Conservation (phyloP, 768 basidiomycete genomes). For the Cystofilobasidium capitatum region DNA sequence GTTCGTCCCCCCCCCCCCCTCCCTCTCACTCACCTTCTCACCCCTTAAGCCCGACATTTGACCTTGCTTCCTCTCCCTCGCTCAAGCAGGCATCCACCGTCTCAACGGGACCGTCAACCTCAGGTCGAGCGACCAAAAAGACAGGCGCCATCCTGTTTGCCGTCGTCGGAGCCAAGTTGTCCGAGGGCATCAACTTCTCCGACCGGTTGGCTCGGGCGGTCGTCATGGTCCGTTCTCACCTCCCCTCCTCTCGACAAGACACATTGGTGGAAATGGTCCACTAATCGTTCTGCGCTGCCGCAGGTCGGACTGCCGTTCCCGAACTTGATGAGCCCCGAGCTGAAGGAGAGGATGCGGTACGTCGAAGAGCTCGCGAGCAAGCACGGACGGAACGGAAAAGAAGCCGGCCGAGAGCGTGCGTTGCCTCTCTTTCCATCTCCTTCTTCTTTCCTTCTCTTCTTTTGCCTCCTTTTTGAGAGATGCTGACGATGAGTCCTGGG, state of each 20-base stretch:
- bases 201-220: constrained; percentile 71
- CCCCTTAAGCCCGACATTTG: neutral
- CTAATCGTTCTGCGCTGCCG: neutral
- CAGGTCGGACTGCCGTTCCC: constrained; percentile 79
- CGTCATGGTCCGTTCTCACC: constrained; percentile 45
- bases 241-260: neutral
- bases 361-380: constrained; percentile 53
- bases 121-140: constrained; percentile 24
- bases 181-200: constrained; percentile 69
- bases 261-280: neutral
- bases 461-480: neutral
- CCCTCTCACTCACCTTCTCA: neutral
- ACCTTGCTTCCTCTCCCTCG: neutral
- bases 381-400: constrained; percentile 52
- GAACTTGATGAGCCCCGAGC: constrained; percentile 78
- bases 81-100: neutral
- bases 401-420: constrained; percentile 65
- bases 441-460: neutral
- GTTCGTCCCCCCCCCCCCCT: constrained; percentile 1
- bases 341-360: constrained; percentile 84
- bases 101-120: neutral
- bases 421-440: neutral
- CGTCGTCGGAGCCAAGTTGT: constrained; percentile 94
- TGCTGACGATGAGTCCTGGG: neutral
- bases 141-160: constrained; percentile 77